phyloP scores from a whole-genome alignment of 305 asterid genomes.

The Plantago rigida region DNA sequence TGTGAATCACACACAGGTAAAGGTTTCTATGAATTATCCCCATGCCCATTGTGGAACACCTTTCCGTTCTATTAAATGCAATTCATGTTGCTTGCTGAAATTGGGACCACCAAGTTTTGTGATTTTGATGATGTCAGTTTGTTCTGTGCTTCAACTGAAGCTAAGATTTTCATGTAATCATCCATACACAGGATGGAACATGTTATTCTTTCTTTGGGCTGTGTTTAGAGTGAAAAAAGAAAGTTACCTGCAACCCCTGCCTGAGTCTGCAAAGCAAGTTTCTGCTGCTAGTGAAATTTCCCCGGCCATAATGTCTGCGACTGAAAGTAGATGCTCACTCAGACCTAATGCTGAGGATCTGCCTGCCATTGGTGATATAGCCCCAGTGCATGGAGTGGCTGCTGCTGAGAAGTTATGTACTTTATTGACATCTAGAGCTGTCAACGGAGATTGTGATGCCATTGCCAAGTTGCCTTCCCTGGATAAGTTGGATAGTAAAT shows the following conservation, averaged over 20 bases:
- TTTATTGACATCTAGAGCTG: conserved; percentile 28
- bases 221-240: conserved; percentile 68
- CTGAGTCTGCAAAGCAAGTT: conserved; percentile 33
- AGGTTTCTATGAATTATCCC: no score
- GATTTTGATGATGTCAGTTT: conserved; percentile 1
- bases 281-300: conserved; percentile 40
- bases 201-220: conserved; percentile 79
- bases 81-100: no score
- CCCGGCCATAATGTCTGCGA: conserved; percentile 45
- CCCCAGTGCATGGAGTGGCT: conserved; percentile 29
- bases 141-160: conserved; percentile 2
- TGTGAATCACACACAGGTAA: no score
- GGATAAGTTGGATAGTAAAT: conserved; percentile 32
- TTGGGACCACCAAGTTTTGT: neutral
- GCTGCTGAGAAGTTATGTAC: conserved; percentile 37
- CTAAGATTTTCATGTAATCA: conserved; percentile 20
- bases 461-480: conserved; percentile 32
- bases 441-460: conserved; percentile 32
- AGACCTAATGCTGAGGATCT: conserved; percentile 35
- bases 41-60: no score
- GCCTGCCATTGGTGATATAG: conserved; percentile 28
- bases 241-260: conserved; percentile 35
- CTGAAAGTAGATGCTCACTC: conserved; percentile 45
- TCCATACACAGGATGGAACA: conserved; percentile 76
- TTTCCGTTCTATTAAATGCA: no score